These are phyloP conservation scores for Kazachstania sp. DNA, from an alignment of 1,139 yeast species.

Conservation along the genomic window DNA sequence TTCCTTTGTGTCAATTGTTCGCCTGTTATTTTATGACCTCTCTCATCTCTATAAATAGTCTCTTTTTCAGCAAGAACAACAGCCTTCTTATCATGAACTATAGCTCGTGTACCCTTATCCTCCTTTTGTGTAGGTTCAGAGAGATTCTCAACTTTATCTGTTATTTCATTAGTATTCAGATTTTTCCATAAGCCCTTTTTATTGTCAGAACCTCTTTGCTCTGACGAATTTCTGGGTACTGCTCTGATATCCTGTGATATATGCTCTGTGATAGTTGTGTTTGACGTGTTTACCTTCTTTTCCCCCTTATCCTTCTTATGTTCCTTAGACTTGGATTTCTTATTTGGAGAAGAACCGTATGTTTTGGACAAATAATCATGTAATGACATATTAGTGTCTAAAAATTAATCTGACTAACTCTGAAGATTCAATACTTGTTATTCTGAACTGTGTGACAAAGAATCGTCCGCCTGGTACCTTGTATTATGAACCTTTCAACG, in stretches of 20 bases:
- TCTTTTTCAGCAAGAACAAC: background rate
- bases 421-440: too few species aligned
- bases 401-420: too few species aligned
- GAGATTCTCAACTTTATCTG: slow-evolving; percentile 2
- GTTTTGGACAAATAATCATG: slow-evolving; percentile 47
- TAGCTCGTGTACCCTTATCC: background rate
- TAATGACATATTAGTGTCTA: slow-evolving; percentile 35
- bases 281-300: slow-evolving; percentile 16
- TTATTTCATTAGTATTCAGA: slow-evolving; percentile 18
- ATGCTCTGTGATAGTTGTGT: slow-evolving; percentile 11
- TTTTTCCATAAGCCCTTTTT: slow-evolving; percentile 16
- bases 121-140: background rate
- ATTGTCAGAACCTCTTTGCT: background rate
- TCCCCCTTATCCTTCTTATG: slow-evolving; percentile 26
- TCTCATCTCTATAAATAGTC: slow-evolving; percentile 53
- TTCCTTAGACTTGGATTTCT: background rate
- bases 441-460: too few species aligned
- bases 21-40: slow-evolving; percentile 44
- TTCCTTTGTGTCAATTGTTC: slow-evolving; percentile 28
- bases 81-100: background rate
- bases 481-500: too few species aligned
- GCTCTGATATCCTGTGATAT: background rate
- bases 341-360: slow-evolving; percentile 27
- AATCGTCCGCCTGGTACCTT: too few species aligned
- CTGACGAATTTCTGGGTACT: slow-evolving; percentile 1